These are phyloP conservation scores for Lodderomyces margitis DNA, from an alignment of 1,139 yeast species.

Conservation along the genomic window DNA sequence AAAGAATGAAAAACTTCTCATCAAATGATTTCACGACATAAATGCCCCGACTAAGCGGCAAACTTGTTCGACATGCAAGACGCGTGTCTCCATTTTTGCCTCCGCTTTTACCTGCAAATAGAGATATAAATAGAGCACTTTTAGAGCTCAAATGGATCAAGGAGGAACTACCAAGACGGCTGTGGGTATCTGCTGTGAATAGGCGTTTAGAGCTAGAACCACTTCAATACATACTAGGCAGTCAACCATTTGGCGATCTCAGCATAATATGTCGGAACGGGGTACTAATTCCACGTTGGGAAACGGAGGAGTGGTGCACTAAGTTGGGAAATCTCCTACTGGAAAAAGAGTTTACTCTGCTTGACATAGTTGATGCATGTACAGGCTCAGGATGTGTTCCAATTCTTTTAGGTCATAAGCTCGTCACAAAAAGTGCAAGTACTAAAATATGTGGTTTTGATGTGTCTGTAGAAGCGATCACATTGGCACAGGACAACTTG, in stretches of 20 bases:
- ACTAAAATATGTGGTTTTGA: conserved; percentile 54
- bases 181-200: conserved; percentile 35
- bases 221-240: conserved; percentile 76
- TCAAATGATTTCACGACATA: not conserved
- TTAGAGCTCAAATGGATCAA: conserved; percentile 43
- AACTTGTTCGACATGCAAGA: conserved; percentile 28
- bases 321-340: conserved; percentile 35
- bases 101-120: conserved; percentile 32
- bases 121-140: conserved; percentile 29
- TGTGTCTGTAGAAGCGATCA: conserved; percentile 52
- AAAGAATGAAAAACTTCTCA: not conserved
- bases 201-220: conserved; percentile 56
- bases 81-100: conserved; percentile 28
- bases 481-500: conserved; percentile 49
- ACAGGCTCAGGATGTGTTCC: conserved; percentile 93
- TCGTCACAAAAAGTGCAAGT: conserved; percentile 19
- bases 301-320: conserved; percentile 87
- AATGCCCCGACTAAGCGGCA: conserved; percentile 36
- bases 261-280: conserved; percentile 57
- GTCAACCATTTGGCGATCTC: conserved; percentile 82
- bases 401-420: conserved; percentile 40
- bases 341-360: conserved; percentile 6
- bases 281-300: conserved; percentile 91
- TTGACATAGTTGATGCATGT: conserved; percentile 66
- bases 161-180: conserved; percentile 32